phyloP scores from a whole-genome alignment of 2,329 filamentous ascomycete genomes.

The Claviceps fusiformis region DNA sequence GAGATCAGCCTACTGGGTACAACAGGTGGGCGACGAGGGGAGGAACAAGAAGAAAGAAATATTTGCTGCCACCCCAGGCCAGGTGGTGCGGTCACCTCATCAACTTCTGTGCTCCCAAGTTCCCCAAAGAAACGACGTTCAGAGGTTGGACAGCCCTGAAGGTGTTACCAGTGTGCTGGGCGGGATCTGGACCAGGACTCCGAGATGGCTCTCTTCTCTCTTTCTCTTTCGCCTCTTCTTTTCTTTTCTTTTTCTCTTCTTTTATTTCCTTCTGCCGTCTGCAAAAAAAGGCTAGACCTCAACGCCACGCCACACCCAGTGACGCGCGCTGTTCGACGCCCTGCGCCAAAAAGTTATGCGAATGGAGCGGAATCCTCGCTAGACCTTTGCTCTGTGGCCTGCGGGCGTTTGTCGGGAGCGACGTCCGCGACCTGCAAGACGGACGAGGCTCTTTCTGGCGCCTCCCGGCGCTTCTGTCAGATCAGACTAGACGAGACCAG shows the following conservation, averaged over 20 bases:
- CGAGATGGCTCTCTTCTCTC: too few species aligned
- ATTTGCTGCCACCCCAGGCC: not conserved
- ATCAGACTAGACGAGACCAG: too few species aligned
- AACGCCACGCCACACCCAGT: conserved; percentile 1
- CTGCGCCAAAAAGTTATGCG: not conserved
- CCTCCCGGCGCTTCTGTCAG: not conserved
- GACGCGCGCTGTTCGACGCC: not conserved
- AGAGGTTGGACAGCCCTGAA: not conserved
- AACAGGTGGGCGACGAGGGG: not conserved
- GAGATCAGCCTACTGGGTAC: not conserved
- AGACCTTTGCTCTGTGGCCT: not conserved
- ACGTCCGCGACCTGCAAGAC: not conserved
- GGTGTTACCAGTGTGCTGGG: not conserved
- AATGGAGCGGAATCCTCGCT: not conserved
- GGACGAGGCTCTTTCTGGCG: not conserved
- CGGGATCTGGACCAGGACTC: not conserved
- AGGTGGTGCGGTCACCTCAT: not conserved
- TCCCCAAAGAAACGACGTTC: not conserved
- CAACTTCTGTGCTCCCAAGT: not conserved
- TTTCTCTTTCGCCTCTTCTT: too few species aligned
- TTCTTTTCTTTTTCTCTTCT: not conserved
- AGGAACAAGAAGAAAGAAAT: not conserved
- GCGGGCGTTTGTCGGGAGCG: not conserved
- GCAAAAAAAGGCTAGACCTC: not conserved
- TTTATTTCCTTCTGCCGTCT: not conserved